A percentile compares a stretch with the other conserved stretches of the same genome.
These are phyloP conservation scores for Ustilago hordei DNA, from an alignment of 1,284 basidiomycete species.

Conservation along the genomic window DNA sequence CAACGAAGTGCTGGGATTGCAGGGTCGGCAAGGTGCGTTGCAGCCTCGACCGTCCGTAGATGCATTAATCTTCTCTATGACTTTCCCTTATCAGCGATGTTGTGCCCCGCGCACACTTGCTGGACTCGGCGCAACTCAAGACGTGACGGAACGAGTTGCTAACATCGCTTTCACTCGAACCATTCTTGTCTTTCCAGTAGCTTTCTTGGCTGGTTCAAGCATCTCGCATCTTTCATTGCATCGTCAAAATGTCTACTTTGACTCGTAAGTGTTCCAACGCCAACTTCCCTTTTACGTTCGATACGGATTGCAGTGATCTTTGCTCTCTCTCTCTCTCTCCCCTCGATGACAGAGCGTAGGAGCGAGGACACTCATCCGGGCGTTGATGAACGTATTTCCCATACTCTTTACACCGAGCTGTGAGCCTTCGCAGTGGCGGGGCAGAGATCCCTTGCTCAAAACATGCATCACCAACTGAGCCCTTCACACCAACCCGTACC, in stretches of 20 bases:
- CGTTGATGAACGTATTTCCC: slow-evolving; percentile 57
- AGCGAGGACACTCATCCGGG: slow-evolving; percentile 8
- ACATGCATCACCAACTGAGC: slow-evolving; percentile 62
- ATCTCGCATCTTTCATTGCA: neutral
- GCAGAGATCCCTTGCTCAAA: slow-evolving; percentile 55
- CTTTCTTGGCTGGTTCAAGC: neutral
- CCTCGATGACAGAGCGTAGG: neutral
- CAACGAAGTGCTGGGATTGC: slow-evolving; percentile 10
- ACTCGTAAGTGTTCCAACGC: slow-evolving; percentile 25
- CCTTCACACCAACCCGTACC: slow-evolving; percentile 8
- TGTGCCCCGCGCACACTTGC: neutral
- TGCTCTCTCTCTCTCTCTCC: too few relatives aligned
- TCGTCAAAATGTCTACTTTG: neutral
- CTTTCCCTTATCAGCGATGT: slow-evolving; percentile 21
- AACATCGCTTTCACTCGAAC: slow-evolving; percentile 3
- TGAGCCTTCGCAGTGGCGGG: slow-evolving; percentile 59
- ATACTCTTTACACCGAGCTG: slow-evolving; percentile 55
- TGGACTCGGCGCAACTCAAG: neutral
- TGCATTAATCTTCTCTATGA: slow-evolving; percentile 61
- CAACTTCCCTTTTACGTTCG: slow-evolving; percentile 12
- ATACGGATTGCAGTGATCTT: slow-evolving; percentile 15
- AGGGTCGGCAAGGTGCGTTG: slow-evolving; percentile 31
- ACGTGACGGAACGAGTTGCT: neutral
- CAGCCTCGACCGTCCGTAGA: slow-evolving; percentile 50
- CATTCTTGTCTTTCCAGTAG: neutral